Conservation (phyloP, 2,329 filamentous ascomycete genomes). For the Zelopaecilomyces penicillatus region DNA sequence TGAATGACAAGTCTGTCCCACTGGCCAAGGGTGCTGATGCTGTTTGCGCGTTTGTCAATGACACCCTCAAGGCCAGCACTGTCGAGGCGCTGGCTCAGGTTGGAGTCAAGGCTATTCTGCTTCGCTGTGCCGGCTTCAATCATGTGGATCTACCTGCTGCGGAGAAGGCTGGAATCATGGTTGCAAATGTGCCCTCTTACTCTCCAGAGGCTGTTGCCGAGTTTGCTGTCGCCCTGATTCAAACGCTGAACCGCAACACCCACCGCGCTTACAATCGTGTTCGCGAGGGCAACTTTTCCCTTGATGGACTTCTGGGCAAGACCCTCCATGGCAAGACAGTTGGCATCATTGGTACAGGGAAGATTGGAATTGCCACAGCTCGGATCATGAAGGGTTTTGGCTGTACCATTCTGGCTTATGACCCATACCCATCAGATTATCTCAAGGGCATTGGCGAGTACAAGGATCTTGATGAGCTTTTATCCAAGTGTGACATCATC, state of each 20-base stretch:
- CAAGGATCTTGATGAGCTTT: conserved; percentile 43
- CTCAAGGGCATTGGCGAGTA: conserved; percentile 45
- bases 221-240: conserved; percentile 58
- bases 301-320: conserved; percentile 53
- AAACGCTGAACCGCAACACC: conserved; percentile 59
- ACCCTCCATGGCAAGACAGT: conserved; percentile 58
- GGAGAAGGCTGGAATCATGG: conserved; percentile 45
- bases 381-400: conserved; percentile 58
- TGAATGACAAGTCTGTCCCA: conserved; percentile 46
- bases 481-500: conserved; percentile 50
- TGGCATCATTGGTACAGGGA: conserved; percentile 56
- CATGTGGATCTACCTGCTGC: conserved; percentile 54
- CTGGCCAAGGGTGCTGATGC: conserved; percentile 46
- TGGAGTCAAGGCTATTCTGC: conserved; percentile 50
- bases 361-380: conserved; percentile 55
- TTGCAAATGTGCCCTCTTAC: conserved; percentile 60
- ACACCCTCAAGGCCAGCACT: conserved; percentile 43
- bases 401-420: conserved; percentile 52
- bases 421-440: conserved; percentile 43
- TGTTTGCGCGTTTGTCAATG: conserved; percentile 63
- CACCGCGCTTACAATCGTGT: conserved; percentile 62
- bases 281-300: conserved; percentile 59
- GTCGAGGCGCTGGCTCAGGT: conserved; percentile 38
- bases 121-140: conserved; percentile 63
- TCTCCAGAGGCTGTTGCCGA: conserved; percentile 63